A percentile compares a stretch with the other conserved stretches of the same genome.
Conservation (phyloP, 306 rosid genomes). For the Gastrolobium villosum region DNA sequence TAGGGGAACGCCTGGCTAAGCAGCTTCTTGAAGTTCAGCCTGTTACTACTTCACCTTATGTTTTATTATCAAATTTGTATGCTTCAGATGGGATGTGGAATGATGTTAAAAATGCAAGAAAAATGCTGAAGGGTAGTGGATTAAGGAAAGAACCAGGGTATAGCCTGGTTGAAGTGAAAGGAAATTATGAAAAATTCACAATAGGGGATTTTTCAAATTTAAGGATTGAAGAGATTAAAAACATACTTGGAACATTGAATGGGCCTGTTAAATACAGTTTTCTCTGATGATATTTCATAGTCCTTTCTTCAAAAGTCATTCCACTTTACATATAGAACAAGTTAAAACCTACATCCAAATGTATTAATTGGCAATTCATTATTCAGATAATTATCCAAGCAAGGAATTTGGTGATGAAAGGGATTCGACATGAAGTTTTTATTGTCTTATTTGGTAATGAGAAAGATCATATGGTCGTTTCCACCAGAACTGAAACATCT, state of each 20-base stretch:
- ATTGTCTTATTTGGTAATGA: too few relatives aligned
- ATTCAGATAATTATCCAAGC: too few relatives aligned
- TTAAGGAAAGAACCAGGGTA: constrained; percentile 52
- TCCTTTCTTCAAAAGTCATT: neutral
- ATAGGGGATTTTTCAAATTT: constrained; percentile 49
- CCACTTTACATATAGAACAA: neutral
- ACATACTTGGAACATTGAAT: constrained; percentile 39
- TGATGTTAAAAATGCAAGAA: constrained; percentile 52
- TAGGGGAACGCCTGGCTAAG: constrained; percentile 52
- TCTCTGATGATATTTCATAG: constrained; percentile 9
- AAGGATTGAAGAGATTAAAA: constrained; percentile 47
- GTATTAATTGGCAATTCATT: neutral
- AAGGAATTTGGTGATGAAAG: too few relatives aligned
- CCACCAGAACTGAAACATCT: too few relatives aligned
- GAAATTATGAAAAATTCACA: constrained; percentile 50
- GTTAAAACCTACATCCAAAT: neutral
- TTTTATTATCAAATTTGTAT: constrained; percentile 57
- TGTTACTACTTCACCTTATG: constrained; percentile 51
- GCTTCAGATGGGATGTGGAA: constrained; percentile 62
- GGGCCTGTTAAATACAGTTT: constrained; percentile 26
- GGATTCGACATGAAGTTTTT: too few relatives aligned
- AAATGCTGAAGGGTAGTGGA: constrained; percentile 58
- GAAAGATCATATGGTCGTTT: too few relatives aligned
- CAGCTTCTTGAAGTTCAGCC: constrained; percentile 51
- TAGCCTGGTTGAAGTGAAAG: constrained; percentile 57